Evolutionary conservation across 129 eudicot species (phyloP), one percentile per base, ranked within the genome.

Genomic region (Helichrysum umbraculigerum): DNA sequence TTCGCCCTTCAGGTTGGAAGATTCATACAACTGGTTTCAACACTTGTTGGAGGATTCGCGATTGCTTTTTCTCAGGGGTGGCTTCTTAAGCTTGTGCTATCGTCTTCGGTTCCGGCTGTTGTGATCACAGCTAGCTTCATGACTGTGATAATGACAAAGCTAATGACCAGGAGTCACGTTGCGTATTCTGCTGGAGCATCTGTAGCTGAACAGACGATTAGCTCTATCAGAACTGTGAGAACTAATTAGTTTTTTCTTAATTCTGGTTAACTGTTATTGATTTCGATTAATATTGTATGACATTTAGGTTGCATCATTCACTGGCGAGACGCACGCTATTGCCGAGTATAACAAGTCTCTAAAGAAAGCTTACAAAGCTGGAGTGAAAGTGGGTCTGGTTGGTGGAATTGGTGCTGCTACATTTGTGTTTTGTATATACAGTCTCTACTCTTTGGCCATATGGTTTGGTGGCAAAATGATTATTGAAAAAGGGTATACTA

Each of bases 401-500:
- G 71, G 87, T 29, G 98, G 98, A 51, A 17, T 86, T 4, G 93
- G 91, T 32, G 39, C 82, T 59, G 98, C 96, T 30, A 41, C 81
- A 28, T 79, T 87, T 79, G 73, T 84, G 87, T 69, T 74, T 42
- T 75, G 82, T 56, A 66, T 79, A 9, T 85, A 89, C 78, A 52
- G 88, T 79, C 78, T 83, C 76, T 89, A 87, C 75, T 85, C 85
- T 70, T 65, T 92, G 78, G 96, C 97, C 58, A 76, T 92, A 11
- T 92, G 97, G 97, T 92, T 79, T 79, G 97, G 97, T 16, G 90
- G 86, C 2, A 87, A 63, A 82, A 35, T 92, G 96, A 87, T 92
- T 11, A 28, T 87, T 8, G 86, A 87, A 58, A 84, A 72, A 78
- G 86, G 86, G 56, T 87, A 89, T 50, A 83, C 87, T 0, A 96